phyloP scores from a whole-genome alignment of 2,329 filamentous ascomycete genomes.

The Curvularia spicifera region DNA sequence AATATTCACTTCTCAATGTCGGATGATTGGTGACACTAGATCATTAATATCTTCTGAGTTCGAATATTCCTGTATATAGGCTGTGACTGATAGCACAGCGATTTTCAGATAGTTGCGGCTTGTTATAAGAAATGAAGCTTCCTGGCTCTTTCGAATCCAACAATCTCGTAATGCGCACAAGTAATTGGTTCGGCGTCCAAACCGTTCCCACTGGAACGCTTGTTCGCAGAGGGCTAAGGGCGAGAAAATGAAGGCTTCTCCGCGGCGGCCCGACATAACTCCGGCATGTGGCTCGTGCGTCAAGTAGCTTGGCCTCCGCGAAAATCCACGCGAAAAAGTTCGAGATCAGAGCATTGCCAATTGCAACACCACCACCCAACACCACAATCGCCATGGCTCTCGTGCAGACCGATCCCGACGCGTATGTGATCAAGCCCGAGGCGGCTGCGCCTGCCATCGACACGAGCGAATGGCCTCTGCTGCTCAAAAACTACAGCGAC shows the following conservation, averaged over 20 bases:
- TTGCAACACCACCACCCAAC: conserved; percentile 33
- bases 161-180: background rate
- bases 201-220: background rate
- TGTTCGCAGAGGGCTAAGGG: background rate
- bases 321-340: conserved; percentile 34
- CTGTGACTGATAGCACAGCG: background rate
- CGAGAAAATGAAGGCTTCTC: background rate
- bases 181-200: background rate
- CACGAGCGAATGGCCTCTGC: conserved; percentile 88
- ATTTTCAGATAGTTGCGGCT: background rate
- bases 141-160: background rate
- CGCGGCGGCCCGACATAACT: conserved; percentile 13
- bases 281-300: conserved; percentile 10
- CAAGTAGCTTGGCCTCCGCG: conserved; percentile 19
- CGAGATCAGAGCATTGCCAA: conserved; percentile 36
- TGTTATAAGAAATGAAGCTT: background rate
- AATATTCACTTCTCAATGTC: background rate
- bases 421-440: conserved; percentile 92
- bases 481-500: conserved; percentile 95
- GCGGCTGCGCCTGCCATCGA: conserved; percentile 77
- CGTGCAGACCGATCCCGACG: conserved; percentile 59
- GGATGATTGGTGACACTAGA: background rate
- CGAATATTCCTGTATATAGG: background rate
- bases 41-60: background rate
- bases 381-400: conserved; percentile 45